Conservation (phyloP, 768 basidiomycete species). For the Candolleomyces efflorescens region DNA sequence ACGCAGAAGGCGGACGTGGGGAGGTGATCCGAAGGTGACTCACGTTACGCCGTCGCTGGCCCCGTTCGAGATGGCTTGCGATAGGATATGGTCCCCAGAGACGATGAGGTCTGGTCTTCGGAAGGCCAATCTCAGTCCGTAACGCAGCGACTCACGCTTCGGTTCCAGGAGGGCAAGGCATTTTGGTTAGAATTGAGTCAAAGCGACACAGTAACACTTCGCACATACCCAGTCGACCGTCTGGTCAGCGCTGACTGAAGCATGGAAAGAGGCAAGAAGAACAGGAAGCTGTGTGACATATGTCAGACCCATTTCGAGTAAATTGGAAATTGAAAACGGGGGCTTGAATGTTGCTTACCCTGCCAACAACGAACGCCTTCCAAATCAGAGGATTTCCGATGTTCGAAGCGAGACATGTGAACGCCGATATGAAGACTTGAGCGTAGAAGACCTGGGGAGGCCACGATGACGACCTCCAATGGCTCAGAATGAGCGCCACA, state of each 20-base stretch:
- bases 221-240: conserved; percentile 55
- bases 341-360: conserved; percentile 42
- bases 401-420: conserved; percentile 58
- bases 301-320: not conserved
- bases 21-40: conserved; percentile 1
- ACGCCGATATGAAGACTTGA: conserved; percentile 60
- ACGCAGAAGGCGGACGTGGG: not conserved
- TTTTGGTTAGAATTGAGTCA: conserved; percentile 1
- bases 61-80: conserved; percentile 21
- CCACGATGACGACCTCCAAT: conserved; percentile 62
- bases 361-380: conserved; percentile 68
- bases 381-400: conserved; percentile 41
- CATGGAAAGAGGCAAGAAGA: conserved; percentile 53
- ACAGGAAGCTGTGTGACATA: conserved; percentile 49
- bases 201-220: not conserved
- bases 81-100: conserved; percentile 46
- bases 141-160: conserved; percentile 42
- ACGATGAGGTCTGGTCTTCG: conserved; percentile 52
- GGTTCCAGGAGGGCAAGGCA: not conserved
- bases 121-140: conserved; percentile 44
- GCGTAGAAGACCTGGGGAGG: conserved; percentile 61
- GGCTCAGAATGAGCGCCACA: conserved; percentile 49
- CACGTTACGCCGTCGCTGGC: conserved; percentile 24
- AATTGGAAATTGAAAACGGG: not conserved
- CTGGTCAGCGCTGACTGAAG: conserved; percentile 48